A percentile compares a stretch with the other conserved stretches of the same genome.
These are phyloP conservation scores for Immersiella caudata DNA, from an alignment of 495 filamentous ascomycete genomes.

Conservation along the genomic window DNA sequence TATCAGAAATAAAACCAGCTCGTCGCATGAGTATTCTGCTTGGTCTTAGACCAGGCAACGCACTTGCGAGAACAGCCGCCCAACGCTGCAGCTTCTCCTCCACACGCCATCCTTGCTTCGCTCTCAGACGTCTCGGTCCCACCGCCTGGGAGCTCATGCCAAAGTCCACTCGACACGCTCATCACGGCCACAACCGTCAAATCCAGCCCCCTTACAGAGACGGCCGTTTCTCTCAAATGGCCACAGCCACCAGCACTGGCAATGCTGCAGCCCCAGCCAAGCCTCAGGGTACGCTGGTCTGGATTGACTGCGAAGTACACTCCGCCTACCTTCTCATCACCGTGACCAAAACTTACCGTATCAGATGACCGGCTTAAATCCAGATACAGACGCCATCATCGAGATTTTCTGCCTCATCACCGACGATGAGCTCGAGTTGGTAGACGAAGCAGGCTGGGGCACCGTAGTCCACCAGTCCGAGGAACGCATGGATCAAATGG, in stretches of 20 bases:
- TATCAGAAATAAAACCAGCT: neutral
- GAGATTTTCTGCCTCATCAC: conserved; percentile 95
- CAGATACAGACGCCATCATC: conserved; percentile 78
- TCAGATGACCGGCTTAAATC: conserved; percentile 93
- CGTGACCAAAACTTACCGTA: no score
- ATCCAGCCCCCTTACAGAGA: neutral
- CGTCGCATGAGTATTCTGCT: neutral
- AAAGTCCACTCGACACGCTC: neutral
- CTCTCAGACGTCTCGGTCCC: neutral
- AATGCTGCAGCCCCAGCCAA: neutral
- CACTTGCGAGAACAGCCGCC: neutral
- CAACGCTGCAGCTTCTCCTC: neutral
- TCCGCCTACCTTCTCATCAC: neutral
- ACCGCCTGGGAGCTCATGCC: neutral
- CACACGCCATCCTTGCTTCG: neutral
- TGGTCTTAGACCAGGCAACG: neutral
- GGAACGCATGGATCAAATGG: conserved; percentile 74
- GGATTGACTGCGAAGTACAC: conserved; percentile 88
- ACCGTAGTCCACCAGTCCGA: conserved; percentile 75
- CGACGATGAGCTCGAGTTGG: conserved; percentile 69
- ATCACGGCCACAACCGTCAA: neutral
- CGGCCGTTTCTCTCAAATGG: neutral
- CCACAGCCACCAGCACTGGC: neutral
- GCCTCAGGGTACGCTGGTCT: conserved; percentile 63
- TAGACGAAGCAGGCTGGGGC: conserved; percentile 80